Evolutionary conservation across 75 land plant genomes (phyloP), one percentile per base, ranked within the genome.

Genomic region (Adiantum capillusveneris): DNA sequence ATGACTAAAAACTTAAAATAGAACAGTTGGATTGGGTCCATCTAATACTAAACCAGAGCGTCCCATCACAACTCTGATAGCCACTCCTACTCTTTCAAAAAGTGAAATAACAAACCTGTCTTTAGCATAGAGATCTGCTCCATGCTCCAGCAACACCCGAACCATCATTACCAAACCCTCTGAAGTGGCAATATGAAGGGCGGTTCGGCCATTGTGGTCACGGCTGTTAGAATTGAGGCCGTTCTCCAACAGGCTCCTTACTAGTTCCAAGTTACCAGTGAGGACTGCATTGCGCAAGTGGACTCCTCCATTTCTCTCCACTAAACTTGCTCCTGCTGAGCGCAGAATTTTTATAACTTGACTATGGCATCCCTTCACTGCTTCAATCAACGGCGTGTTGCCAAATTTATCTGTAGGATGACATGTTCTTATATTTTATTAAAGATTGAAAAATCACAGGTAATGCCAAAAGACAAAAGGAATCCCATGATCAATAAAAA

Each of bases 21-120:
- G n/a, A n/a, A n/a, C n/a, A n/a, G n/a, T n/a, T n/a, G n/a, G n/a
- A n/a, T n/a, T n/a, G n/a, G n/a, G n/a, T n/a, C n/a, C n/a, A n/a
- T n/a, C n/a, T n/a, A n/a, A n/a, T n/a, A n/a, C n/a, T n/a, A n/a
- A n/a, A n/a, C n/a, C n/a, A n/a, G n/a, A n/a, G n/a, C n/a, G n/a
- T n/a, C n/a, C n/a, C n/a, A n/a, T n/a, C n/a, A n/a, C n/a, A n/a
- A n/a, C n/a, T n/a, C 17, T 43, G 44, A 43, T 43, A 17, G 44
- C 17, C 16, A 12, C 44, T 12, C 44, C 17, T 43, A 12, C 16
- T 17, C 44, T 43, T n/a, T n/a, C n/a, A n/a, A n/a, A n/a, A n/a
- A n/a, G n/a, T n/a, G n/a, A n/a, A n/a, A n/a, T n/a, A n/a, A 36
- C 11, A 6, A 41, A 79, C 81, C 78, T 74, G 31, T 79, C 81